Evolutionary conservation across 176 grass and related monocot genomes (phyloP), one percentile per base, ranked within the genome.

Genomic region (Ensete ventricosum): DNA sequence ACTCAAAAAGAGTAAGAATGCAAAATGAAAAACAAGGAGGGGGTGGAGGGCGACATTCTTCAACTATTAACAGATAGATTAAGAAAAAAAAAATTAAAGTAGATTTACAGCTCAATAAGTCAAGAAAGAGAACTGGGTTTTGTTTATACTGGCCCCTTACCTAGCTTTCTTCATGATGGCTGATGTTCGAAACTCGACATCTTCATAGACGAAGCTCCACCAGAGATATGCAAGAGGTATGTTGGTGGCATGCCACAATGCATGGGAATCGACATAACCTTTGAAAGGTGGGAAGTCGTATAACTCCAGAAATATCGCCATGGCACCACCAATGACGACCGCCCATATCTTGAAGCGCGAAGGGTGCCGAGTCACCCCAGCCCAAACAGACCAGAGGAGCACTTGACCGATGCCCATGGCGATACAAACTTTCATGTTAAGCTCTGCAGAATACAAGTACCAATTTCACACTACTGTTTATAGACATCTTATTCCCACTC

Each of bases 191-290:
- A 92, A 78, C 76, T 96, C 92, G 0, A 83, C 92, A 62, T 96
- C 92, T 87, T 96, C 83, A 43, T 89, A 90, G 58, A 84, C 85
- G 16, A 96, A 96, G 64, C 81, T 88, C 93, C 93, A 96, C 93
- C 89, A 92, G 58, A 96, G 79, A 81, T 79, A 96, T 2, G 89
- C 83, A 26, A 92, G 54, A 64, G 87, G 93, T 68, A 83, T 79
- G 4, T 81, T 83, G 52, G 83, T 72, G 27, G 78, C 75, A 74
- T 85, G 83, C 79, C 82, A 80, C 54, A 92, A 43, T 54, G 89
- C 89, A 73, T 85, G 92, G 11, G 86, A 85, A 86, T 96, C 92
- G 3, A 89, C 82, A 67, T 90, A 96, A 49, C 85, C 92, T 83
- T 82, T 88, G 27, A 76, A 83, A 14, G 92, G 89, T 68, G 83